phyloP scores from a whole-genome alignment of 768 basidiomycete species.

The Galerina sulciceps region DNA sequence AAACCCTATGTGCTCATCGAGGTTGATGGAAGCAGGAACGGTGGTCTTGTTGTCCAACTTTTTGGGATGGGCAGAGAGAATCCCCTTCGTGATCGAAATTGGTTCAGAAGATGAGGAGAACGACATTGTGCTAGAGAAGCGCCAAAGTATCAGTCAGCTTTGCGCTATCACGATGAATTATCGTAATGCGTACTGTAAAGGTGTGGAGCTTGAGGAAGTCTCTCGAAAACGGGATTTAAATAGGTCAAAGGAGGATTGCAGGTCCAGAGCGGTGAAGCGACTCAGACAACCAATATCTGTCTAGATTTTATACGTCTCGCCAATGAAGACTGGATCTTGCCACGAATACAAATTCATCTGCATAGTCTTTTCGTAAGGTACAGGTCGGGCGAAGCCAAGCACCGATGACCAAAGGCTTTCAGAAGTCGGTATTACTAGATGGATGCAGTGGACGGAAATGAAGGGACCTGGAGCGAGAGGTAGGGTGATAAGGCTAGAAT shows the following conservation, averaged over 20 bases:
- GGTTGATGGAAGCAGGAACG: constrained; percentile 15
- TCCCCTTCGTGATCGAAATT: constrained; percentile 11
- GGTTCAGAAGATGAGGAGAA: constrained; percentile 17
- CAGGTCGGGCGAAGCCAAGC: not conserved
- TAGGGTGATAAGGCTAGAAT: too few relatives aligned
- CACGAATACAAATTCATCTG: not conserved
- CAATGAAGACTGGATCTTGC: not conserved
- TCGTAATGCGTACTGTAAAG: not conserved
- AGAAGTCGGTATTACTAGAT: too few relatives aligned
- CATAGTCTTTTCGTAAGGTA: not conserved
- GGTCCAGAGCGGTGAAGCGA: not conserved
- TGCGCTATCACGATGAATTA: not conserved
- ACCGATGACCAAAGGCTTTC: too few relatives aligned
- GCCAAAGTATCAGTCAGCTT: not conserved
- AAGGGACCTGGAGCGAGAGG: too few relatives aligned
- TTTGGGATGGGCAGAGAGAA: constrained; percentile 16
- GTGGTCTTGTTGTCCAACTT: constrained; percentile 13
- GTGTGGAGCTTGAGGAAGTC: not conserved
- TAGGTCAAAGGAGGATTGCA: constrained; percentile 10
- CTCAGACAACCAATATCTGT: not conserved
- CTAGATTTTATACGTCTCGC: not conserved
- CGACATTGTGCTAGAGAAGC: constrained; percentile 9
- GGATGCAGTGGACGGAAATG: too few relatives aligned
- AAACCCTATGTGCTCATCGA: constrained; percentile 20
- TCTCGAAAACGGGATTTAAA: constrained; percentile 12